These are phyloP conservation scores for Paramecium tetraurelia DNA, from an alignment of 73 alveolate genomes.

Conservation along the genomic window DNA sequence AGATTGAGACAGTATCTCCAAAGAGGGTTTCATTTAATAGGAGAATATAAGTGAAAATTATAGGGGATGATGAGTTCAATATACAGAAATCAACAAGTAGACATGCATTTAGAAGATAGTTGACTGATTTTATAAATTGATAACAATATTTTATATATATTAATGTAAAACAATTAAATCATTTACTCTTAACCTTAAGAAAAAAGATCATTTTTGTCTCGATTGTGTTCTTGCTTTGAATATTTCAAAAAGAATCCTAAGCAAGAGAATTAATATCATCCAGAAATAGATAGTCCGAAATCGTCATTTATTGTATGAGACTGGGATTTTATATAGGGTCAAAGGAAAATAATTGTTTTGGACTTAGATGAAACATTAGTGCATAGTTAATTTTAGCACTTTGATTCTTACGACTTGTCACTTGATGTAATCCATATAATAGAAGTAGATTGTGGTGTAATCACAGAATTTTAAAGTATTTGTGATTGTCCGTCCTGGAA, in stretches of 20 bases:
- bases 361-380: conserved; percentile 78
- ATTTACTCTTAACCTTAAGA: background rate
- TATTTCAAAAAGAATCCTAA: background rate
- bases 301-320: background rate
- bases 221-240: background rate
- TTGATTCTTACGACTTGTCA: conserved; percentile 39
- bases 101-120: background rate
- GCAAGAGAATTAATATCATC: background rate
- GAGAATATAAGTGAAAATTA: background rate
- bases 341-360: conserved; percentile 66
- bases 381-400: conserved; percentile 65
- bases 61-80: background rate
- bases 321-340: background rate
- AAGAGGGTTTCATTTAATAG: conserved; percentile 10
- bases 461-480: conserved; percentile 56
- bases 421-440: background rate
- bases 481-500: conserved; percentile 82
- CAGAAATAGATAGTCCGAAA: background rate
- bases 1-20: background rate
- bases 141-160: background rate
- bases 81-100: background rate
- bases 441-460: conserved; percentile 41
- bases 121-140: background rate
- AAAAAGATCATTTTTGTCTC: background rate
- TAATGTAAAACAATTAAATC: background rate